Percentiles rank a stretch among this genome's conserved stretches.
Evolutionary conservation across 345 rosid species (phyloP).

Genomic region (Lepidium africanum): DNA sequence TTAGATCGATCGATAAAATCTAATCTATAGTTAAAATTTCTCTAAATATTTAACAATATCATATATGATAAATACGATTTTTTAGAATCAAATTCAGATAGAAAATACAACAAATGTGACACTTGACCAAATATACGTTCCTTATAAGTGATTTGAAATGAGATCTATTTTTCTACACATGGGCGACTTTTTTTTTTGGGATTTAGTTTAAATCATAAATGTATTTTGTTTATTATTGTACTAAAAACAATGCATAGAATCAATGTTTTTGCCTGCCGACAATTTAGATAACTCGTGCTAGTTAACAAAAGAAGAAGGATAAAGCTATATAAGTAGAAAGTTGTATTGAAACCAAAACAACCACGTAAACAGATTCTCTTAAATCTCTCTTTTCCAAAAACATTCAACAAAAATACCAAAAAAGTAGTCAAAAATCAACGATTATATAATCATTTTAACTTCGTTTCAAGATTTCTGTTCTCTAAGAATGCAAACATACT

Average conservation of each 20-base stretch:
- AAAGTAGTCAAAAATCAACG: conserved; percentile 35
- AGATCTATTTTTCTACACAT: no score
- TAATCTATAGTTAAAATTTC: no score
- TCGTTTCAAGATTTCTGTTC: not conserved
- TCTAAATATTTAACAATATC: no score
- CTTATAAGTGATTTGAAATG: no score
- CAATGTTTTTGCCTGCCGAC: conserved; percentile 22
- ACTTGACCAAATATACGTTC: no score
- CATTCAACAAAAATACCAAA: not conserved
- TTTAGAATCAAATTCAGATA: no score
- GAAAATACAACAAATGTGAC: no score
- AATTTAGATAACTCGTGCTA: conserved; percentile 13
- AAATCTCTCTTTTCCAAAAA: not conserved
- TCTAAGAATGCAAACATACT: not conserved
- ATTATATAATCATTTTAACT: not conserved
- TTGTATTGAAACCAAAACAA: conserved; percentile 8
- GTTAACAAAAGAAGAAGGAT: not conserved
- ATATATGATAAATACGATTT: no score
- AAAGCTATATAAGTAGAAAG: not conserved
- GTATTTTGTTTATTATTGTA: not conserved
- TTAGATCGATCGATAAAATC: no score
- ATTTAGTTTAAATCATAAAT: no score
- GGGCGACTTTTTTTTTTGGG: no score
- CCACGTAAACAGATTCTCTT: conserved; percentile 13
- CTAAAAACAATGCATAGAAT: not conserved